Percentiles rank a stretch among this genome's conserved stretches.
These are phyloP conservation scores for Suillus plorans DNA, from an alignment of 768 basidiomycete genomes.

Conservation along the genomic window DNA sequence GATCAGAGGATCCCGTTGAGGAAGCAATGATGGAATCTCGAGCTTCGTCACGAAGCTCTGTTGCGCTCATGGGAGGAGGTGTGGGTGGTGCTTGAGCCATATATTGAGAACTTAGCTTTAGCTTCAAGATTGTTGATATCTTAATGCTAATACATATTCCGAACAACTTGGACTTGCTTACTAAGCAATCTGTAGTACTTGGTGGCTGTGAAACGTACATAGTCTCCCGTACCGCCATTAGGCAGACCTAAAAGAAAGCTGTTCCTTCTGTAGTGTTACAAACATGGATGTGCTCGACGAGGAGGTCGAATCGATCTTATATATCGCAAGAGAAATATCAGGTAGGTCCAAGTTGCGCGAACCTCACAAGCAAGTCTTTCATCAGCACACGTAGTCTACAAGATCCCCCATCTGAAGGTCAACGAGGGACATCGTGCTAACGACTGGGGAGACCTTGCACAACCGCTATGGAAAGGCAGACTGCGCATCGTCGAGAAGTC, in stretches of 20 bases:
- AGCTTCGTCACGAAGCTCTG: constrained; percentile 56
- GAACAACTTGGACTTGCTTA: constrained; percentile 12
- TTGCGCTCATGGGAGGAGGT: constrained; percentile 57
- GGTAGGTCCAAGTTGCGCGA: constrained; percentile 44
- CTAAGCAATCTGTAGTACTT: constrained; percentile 16
- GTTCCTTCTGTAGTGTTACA: background rate
- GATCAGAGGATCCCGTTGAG: background rate
- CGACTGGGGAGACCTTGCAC: constrained; percentile 86
- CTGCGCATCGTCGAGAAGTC: constrained; percentile 82
- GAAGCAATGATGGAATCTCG: constrained; percentile 21
- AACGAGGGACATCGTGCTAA: constrained; percentile 91
- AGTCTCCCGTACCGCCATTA: background rate
- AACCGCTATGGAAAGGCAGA: constrained; percentile 90
- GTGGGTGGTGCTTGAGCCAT: constrained; percentile 66
- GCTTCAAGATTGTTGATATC: constrained; percentile 4
- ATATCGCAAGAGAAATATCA: constrained; percentile 88
- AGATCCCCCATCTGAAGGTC: constrained; percentile 82
- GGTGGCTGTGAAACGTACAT: background rate
- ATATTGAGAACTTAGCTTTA: constrained; percentile 2
- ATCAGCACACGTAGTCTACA: constrained; percentile 63
- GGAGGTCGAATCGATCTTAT: constrained; percentile 87
- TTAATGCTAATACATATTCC: no score
- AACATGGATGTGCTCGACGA: constrained; percentile 62
- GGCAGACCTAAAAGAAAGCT: background rate
- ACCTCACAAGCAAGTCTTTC: constrained; percentile 11